Evolutionary conservation across 2,329 filamentous ascomycete species (phyloP).

Genomic region (Arthrobotrys musiformis): DNA sequence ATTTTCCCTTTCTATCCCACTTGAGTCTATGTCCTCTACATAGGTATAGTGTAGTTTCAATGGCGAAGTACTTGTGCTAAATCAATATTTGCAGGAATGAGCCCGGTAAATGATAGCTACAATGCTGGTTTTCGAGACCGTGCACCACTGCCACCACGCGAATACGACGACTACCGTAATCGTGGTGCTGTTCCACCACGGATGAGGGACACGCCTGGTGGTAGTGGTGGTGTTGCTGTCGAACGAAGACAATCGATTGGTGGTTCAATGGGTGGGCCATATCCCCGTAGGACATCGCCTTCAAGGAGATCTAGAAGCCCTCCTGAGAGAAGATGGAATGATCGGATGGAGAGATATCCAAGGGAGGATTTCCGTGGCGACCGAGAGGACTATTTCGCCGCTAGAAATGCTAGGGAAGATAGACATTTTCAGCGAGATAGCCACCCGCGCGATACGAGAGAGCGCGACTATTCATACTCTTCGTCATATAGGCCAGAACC

Average conservation of each 20-base stretch:
- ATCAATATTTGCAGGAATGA: slow-evolving; percentile 25
- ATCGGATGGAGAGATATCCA: slow-evolving; percentile 36
- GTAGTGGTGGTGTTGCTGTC: slow-evolving; percentile 1
- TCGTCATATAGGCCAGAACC: slow-evolving; percentile 43
- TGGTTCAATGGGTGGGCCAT: slow-evolving; percentile 41
- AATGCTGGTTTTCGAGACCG: slow-evolving; percentile 43
- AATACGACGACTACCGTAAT: slow-evolving; percentile 44
- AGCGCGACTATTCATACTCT: slow-evolving; percentile 47
- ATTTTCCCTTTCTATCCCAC: background rate
- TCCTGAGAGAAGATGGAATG: slow-evolving; percentile 45
- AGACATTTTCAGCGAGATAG: slow-evolving; percentile 44
- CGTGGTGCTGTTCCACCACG: slow-evolving; percentile 24
- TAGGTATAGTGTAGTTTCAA: background rate
- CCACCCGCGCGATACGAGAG: slow-evolving; percentile 34
- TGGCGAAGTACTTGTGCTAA: background rate
- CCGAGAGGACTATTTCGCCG: slow-evolving; percentile 34
- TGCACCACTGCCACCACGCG: slow-evolving; percentile 28
- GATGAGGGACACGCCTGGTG: slow-evolving; percentile 19
- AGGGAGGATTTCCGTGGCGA: slow-evolving; percentile 40
- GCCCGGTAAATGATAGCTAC: slow-evolving; percentile 39
- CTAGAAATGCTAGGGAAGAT: slow-evolving; percentile 26
- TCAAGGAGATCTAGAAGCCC: slow-evolving; percentile 50
- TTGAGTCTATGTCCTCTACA: background rate
- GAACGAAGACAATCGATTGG: slow-evolving; percentile 45
- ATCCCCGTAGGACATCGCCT: slow-evolving; percentile 40